Percentiles rank a stretch among this genome's conserved stretches.
These are phyloP conservation scores for Xylaria acuta DNA, from an alignment of 495 filamentous ascomycete genomes.

Conservation along the genomic window DNA sequence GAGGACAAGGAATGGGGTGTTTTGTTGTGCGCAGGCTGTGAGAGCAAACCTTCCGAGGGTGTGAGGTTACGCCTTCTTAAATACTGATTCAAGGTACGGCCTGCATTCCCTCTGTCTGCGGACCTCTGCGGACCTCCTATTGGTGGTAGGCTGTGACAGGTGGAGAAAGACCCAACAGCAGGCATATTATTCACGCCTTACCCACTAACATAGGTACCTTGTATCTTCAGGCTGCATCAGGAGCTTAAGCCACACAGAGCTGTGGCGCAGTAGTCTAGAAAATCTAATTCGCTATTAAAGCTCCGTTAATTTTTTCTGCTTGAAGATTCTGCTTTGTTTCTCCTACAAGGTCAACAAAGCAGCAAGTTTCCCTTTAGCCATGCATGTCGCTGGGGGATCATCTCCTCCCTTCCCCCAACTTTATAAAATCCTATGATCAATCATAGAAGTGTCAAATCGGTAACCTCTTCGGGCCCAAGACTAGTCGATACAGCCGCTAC, in stretches of 20 bases:
- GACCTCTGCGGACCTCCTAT: background rate
- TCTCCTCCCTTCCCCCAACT: background rate
- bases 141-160: background rate
- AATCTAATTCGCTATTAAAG: slow-evolving; percentile 31
- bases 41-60: background rate
- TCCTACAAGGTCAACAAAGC: slow-evolving; percentile 37
- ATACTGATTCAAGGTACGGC: slow-evolving; percentile 9
- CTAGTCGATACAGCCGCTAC: background rate
- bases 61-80: slow-evolving; percentile 19
- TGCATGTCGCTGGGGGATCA: background rate
- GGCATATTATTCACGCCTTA: background rate
- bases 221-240: background rate
- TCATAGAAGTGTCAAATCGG: background rate
- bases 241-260: slow-evolving; percentile 10
- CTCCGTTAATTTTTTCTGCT: slow-evolving; percentile 38
- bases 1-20: slow-evolving; percentile 14
- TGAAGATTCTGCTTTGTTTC: slow-evolving; percentile 34
- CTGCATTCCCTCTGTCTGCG: background rate
- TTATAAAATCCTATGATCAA: background rate
- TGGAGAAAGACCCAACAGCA: background rate
- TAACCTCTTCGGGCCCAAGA: background rate
- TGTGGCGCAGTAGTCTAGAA: slow-evolving; percentile 12
- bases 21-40: background rate
- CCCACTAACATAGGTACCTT: background rate
- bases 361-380: slow-evolving; percentile 16